A percentile compares a stretch with the other conserved stretches of the same genome.
These are phyloP conservation scores for Phytophthora fragariae DNA, from an alignment of 352 stramenopile genomes.

Conservation along the genomic window DNA sequence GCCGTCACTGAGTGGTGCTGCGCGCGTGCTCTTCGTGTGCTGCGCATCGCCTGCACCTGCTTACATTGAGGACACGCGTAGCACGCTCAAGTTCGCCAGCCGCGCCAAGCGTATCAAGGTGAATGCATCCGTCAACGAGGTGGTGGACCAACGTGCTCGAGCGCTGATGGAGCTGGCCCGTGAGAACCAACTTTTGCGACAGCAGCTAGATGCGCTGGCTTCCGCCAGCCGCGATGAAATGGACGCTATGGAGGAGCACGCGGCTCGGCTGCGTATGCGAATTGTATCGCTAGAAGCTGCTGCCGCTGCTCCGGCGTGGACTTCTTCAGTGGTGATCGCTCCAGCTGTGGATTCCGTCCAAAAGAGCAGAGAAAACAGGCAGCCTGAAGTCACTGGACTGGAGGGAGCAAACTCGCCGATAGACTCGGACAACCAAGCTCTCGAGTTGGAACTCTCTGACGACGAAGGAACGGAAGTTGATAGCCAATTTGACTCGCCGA, in stretches of 20 bases:
- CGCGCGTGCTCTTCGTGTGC: slow-evolving; percentile 86
- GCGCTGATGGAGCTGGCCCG: slow-evolving; percentile 48
- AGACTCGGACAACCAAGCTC: slow-evolving; percentile 30
- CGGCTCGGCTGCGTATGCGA: slow-evolving; percentile 40
- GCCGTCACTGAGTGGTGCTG: slow-evolving; percentile 86
- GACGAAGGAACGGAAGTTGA: slow-evolving; percentile 35
- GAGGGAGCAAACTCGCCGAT: slow-evolving; percentile 38
- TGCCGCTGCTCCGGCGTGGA: slow-evolving; percentile 35
- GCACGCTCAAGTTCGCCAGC: slow-evolving; percentile 93
- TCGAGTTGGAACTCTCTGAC: slow-evolving; percentile 40
- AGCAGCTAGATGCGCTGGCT: slow-evolving; percentile 45
- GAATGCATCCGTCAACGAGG: slow-evolving; percentile 52
- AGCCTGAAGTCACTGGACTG: slow-evolving; percentile 40
- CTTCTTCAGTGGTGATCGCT: slow-evolving; percentile 31
- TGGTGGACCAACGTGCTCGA: slow-evolving; percentile 44
- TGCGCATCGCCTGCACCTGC: slow-evolving; percentile 79
- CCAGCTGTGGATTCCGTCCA: slow-evolving; percentile 18
- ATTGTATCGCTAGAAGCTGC: slow-evolving; percentile 48
- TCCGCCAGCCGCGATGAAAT: slow-evolving; percentile 48
- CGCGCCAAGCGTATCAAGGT: slow-evolving; percentile 88
- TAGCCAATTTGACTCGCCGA: slow-evolving; percentile 34
- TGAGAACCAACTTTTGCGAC: slow-evolving; percentile 53
- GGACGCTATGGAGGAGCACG: slow-evolving; percentile 48
- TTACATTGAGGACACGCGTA: slow-evolving; percentile 89
- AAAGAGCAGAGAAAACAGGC: slow-evolving; percentile 28